Conservation (phyloP, 2,329 filamentous ascomycete species). For the Neocucurbitaria cava region DNA sequence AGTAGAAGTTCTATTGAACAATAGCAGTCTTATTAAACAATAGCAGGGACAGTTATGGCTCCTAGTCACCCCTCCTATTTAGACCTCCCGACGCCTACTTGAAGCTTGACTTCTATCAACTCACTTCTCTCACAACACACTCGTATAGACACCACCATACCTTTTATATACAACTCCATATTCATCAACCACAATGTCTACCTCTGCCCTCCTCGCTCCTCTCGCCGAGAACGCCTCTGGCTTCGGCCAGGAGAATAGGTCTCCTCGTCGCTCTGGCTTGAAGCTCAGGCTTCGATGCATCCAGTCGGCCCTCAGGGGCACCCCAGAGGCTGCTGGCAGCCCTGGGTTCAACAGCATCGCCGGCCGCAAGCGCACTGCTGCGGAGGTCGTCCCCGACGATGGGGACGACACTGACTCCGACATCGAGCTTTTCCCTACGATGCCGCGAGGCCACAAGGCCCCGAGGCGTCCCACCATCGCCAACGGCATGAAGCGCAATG, state of each 20-base stretch:
- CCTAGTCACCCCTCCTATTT: not conserved
- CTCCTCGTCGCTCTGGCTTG: conserved; percentile 7
- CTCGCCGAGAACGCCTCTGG: too few relatives aligned
- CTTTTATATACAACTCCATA: not conserved
- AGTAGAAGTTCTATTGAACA: not conserved
- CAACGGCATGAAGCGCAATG: conserved; percentile 25
- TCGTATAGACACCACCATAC: not conserved
- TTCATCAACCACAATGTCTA: not conserved
- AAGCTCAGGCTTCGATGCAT: conserved; percentile 20
- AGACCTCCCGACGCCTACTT: not conserved
- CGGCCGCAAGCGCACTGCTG: conserved; percentile 3
- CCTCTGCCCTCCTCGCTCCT: not conserved
- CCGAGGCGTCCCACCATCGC: not conserved
- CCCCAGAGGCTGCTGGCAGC: too few relatives aligned
- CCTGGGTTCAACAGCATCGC: too few relatives aligned
- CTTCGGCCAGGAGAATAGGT: too few relatives aligned
- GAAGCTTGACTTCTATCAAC: not conserved
- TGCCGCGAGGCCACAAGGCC: not conserved
- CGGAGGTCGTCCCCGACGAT: not conserved
- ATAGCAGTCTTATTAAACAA: not conserved
- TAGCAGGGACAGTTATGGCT: not conserved
- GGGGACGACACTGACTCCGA: conserved; percentile 18
- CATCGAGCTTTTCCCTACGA: conserved; percentile 15
- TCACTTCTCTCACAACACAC: not conserved
- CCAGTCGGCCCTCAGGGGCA: conserved; percentile 9